Evolutionary conservation across 495 filamentous ascomycete genomes (phyloP).

Genomic region (Friedmanniomyces endolithicus): DNA sequence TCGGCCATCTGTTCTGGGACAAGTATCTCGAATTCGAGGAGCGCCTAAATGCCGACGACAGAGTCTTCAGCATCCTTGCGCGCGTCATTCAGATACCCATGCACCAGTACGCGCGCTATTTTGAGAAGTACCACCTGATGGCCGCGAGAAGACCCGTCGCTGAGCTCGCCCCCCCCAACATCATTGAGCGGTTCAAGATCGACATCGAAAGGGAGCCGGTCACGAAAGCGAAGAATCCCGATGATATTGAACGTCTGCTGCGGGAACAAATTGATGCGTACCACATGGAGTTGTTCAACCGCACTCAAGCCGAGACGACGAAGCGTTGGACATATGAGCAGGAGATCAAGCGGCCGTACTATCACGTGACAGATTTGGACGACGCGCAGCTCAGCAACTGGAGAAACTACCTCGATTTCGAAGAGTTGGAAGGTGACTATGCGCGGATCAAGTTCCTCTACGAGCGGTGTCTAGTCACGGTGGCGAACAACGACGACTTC

Average conservation of each 20-base stretch:
- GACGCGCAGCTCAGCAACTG: constrained; percentile 80
- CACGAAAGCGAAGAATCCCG: constrained; percentile 42
- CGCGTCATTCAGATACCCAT: constrained; percentile 88
- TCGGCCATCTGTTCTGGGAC: constrained; percentile 95
- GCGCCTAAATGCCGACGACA: constrained; percentile 70
- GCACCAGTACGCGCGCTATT: constrained; percentile 94
- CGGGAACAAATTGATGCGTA: constrained; percentile 64
- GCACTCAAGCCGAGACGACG: constrained; percentile 75
- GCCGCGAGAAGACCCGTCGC: constrained; percentile 58
- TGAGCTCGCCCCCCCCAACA: constrained; percentile 60
- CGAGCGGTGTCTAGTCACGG: constrained; percentile 84
- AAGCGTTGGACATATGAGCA: constrained; percentile 94
- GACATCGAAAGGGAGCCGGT: constrained; percentile 54
- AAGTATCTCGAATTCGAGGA: constrained; percentile 97
- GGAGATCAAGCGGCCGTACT: constrained; percentile 92
- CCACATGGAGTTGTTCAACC: constrained; percentile 69
- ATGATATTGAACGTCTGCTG: constrained; percentile 76
- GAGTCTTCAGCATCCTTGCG: constrained; percentile 71
- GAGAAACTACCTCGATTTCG: constrained; percentile 94
- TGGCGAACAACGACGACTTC: constrained; percentile 92
- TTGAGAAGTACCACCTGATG: constrained; percentile 74
- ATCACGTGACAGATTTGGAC: constrained; percentile 88
- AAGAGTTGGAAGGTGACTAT: constrained; percentile 75
- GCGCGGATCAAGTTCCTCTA: constrained; percentile 69
- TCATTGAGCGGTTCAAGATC: constrained; percentile 51